phyloP scores from a whole-genome alignment of 371 early-diverging fungal genomes.

The Saksenaea vasiformis region DNA sequence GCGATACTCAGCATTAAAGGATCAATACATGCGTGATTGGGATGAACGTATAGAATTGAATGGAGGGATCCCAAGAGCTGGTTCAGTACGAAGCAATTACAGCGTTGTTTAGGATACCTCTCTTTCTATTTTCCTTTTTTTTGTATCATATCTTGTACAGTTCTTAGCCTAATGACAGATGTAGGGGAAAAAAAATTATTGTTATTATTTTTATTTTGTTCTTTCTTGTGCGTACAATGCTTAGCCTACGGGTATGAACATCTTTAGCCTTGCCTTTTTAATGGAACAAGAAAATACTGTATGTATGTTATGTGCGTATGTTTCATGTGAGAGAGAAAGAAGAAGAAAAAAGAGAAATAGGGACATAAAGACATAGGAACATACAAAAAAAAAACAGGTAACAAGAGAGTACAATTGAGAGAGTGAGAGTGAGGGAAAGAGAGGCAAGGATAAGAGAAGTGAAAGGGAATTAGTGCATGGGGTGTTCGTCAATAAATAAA shows the following conservation, averaged over 20 bases:
- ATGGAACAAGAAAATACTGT: not conserved
- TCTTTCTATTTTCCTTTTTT: not conserved
- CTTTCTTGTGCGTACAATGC: not conserved
- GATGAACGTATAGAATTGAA: constrained; percentile 12
- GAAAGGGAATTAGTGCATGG: constrained; percentile 15
- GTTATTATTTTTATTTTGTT: constrained; percentile 3
- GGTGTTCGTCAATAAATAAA: constrained; percentile 54
- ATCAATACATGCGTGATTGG: constrained; percentile 12
- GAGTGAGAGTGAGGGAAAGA: no score
- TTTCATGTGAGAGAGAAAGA: not conserved
- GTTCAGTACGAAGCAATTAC: constrained; percentile 12
- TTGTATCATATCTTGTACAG: constrained; percentile 5
- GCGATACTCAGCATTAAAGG: constrained; percentile 14
- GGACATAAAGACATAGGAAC: not conserved
- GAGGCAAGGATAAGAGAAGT: constrained; percentile 3
- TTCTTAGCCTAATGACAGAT: not conserved
- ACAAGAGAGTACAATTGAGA: not conserved
- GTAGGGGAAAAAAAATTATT: not conserved
- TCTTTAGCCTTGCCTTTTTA: not conserved
- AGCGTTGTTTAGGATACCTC: constrained; percentile 6
- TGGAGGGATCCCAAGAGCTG: constrained; percentile 2
- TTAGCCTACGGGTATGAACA: not conserved
- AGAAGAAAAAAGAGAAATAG: constrained; percentile 6
- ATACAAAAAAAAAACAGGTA: not conserved
- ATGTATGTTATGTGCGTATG: constrained; percentile 3